Evolutionary conservation across 805 yeast species (phyloP), one percentile per base, ranked within the genome.

Genomic region (Candida lessepsii): DNA sequence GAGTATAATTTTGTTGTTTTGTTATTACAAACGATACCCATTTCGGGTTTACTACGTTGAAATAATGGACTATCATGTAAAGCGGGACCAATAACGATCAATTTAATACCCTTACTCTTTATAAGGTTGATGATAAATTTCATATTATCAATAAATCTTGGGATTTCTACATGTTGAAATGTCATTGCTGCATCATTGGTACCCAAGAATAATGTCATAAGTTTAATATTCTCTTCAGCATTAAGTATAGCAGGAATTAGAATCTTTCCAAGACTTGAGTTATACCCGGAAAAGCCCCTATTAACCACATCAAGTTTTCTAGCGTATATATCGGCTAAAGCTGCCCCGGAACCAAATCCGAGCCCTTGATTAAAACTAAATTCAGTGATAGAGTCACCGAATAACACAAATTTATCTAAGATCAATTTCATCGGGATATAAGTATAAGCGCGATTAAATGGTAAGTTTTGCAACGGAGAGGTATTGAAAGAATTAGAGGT

Each of bases 251-350:
- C 60, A 13, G 64, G 66, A 20, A 67, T 49, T 5, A 65, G 46
- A 1, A 46, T 29, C 8, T 67, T 52, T 0, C 77, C 88, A 62
- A 81, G 81, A 25, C 78, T 74, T 0, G 89, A 63, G 49, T 74
- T 86, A 63, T 86, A 89, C 0, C 97, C 96, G 1, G 79, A 56
- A 52, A 66, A 86, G 0, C 97, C 97, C 43, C 96, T 67, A 29
- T 76, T 80, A 1, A 88, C 53, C 2, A 90, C 65, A 48, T 86
- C 91, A 33, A 86, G 50, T 53, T 71, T 76, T 31, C 96, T 70
- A 2, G 70, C 60, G 55, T 86, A 85, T 29, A 25, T 49, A 39
- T 67, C 52, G 27, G 63, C 70, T 18, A 83, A 52, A 0, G 75
- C 80, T 0, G 83, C 69, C 2, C 78, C 80, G 20, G 74, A 54